Conservation (phyloP, 176 grass and related monocot genomes). For the Aegilops bicornis region DNA sequence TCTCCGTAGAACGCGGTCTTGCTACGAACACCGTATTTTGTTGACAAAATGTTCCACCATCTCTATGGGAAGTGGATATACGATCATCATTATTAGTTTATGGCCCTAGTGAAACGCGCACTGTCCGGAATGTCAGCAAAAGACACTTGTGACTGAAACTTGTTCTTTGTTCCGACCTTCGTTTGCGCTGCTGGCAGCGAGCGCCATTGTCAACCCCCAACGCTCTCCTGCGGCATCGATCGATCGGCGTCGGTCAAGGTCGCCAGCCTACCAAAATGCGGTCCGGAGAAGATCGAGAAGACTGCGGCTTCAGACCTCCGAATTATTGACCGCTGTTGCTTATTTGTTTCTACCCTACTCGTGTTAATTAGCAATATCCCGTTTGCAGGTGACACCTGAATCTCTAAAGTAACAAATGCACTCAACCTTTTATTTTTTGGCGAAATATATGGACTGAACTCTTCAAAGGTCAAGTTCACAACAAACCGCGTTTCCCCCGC, state of each 20-base stretch:
- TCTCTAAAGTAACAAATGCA: background rate
- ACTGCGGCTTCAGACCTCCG: background rate
- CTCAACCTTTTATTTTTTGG: background rate
- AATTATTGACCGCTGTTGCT: constrained; percentile 6
- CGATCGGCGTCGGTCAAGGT: constrained; percentile 22
- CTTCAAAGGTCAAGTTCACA: constrained; percentile 43
- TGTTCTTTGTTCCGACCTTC: constrained; percentile 10
- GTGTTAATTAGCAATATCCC: constrained; percentile 4
- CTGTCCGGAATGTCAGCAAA: constrained; percentile 1
- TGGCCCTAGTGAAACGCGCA: background rate
- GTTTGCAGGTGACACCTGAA: constrained; percentile 6
- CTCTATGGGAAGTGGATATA: background rate
- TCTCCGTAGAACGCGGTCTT: background rate
- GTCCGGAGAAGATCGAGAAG: background rate
- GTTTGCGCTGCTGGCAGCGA: background rate
- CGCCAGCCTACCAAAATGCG: constrained; percentile 22
- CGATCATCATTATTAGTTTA: background rate
- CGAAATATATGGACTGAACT: background rate
- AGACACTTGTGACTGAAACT: background rate
- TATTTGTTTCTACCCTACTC: background rate
- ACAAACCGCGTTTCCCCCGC: constrained; percentile 12
- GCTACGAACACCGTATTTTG: constrained; percentile 4
- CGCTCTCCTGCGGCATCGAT: background rate
- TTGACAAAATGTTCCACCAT: constrained; percentile 2
- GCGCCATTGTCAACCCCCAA: constrained; percentile 3